Base-by-base conservation (phyloP, 257 asterid species). In the Solanum lignicaule region DNA sequence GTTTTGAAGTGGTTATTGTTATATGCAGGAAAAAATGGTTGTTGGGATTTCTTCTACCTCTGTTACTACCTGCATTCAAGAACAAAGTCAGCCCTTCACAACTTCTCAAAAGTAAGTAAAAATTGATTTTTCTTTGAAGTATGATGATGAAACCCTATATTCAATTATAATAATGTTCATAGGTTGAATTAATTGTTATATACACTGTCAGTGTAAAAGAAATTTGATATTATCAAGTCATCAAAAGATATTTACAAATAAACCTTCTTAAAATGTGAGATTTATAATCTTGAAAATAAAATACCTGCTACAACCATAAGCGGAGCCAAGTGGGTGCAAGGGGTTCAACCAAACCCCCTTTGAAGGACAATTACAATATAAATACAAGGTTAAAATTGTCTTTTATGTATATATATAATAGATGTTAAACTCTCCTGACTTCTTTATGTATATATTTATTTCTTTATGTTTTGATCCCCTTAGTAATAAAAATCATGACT, bases 11-110 rank as follows among this genome's bases (percentile, higher is more conserved):
- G 6, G 6, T 29, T 39, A 39, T 39, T 33, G 16, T 23, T 3
- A 10, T 76, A 55, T 87, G 87, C 86, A 92, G 95, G 95, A 90
- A 91, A 88, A 90, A 91, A 88, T 92, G 95, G 95, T 21, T 90
- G 31, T 31, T 84, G 87, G 95, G 94, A 5, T 1, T 92, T 69
- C 85, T 92, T 29, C 31, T 92, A 6, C 88, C 91, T 20, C 18
- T 92, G 86, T 46, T 91, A 69, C 88, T 92, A 68, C 95, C 95
- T 46, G 88, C 91, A 71, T 90, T 87, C 72, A 91, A 92, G 68
- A 91, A 91, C 88, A 91, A 91, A 86, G 90, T 93, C 36, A 92
- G 94, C 8, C 87, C 88, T 27, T 32, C 90, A 16, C 14, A 79
- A 52, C 90, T 84, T 81, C 91, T 92, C 35, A 92, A 87, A 92